phyloP scores from a whole-genome alignment of 768 basidiomycete genomes.

The Termitomyces sp. region DNA sequence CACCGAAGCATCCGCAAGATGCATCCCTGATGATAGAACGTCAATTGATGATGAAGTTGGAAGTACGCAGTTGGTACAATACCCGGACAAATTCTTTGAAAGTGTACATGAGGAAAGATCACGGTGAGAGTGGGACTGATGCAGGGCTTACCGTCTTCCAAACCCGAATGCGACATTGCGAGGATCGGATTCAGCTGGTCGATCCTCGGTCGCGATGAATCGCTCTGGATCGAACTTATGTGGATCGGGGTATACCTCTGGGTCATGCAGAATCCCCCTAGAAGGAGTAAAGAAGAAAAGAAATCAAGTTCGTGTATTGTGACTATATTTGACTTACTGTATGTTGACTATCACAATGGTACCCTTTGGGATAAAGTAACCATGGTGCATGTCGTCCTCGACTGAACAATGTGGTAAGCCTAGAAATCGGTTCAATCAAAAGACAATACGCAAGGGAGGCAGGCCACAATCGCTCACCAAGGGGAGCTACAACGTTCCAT shows the following conservation, averaged over 20 bases:
- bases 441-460: neutral
- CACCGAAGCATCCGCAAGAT: neutral
- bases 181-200: neutral
- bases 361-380: neutral
- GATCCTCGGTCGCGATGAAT: neutral
- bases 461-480: conserved; percentile 21
- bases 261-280: neutral
- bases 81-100: neutral
- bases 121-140: neutral
- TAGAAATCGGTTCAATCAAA: neutral
- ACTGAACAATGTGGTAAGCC: neutral
- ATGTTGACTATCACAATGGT: neutral
- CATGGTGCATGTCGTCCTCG: neutral
- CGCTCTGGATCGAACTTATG: neutral
- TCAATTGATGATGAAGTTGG: neutral
- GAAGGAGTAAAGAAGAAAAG: neutral
- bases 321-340: neutral
- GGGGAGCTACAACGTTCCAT: conserved; percentile 41
- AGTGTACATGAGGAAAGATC: neutral
- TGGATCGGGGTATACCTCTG: neutral
- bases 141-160: neutral
- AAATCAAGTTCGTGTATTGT: neutral
- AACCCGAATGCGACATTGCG: neutral
- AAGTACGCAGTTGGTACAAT: neutral
- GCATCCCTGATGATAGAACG: neutral